Base-by-base conservation (phyloP, 75 land plant genomes). In the Pinus taeda region DNA sequence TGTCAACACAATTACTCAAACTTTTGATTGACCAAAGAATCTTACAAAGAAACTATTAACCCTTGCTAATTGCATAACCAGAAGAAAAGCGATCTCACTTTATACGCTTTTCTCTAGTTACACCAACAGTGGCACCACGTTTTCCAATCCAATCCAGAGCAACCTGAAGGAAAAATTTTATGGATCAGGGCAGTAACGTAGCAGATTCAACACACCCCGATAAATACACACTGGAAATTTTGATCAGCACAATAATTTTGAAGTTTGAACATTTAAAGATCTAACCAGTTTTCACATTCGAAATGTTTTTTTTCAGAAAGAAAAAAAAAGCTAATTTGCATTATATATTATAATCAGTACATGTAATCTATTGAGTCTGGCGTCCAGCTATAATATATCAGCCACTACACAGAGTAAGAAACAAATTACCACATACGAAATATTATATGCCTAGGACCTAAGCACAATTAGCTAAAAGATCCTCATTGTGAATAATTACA, bases 121-220 rank as follows among this genome's bases (percentile, higher is more conserved):
- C 99, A 82, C 99, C 99, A 71, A 95, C 96, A 56, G 96, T 95
- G 42, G 96, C 80, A 11, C 99, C 99, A 79, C 99, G 78, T 76
- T 95, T 97, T 6, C 99, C 99, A 83, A 97, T 97, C 59, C 95
- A 97, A 65, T 97, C 99, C 57, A 97, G 80, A 45, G 99, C 99
- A 59, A 97, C 99, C 98, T 95, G 76, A 15, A 20, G 9, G 61
- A 29, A 77, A 73, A 42, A 42, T 42, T 9, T 9, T 49, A 49
- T 49, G 55, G 6, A 57, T n/a, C 26, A 75, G 53, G 65, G 53
- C 2, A 53, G 11, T 12, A 60, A 21, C 20, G 39, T 59, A 55
- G 45, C 63, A 49, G 53, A 42, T 45, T 37, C 33, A 66, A 73
- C 76, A 11, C 39, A 39, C 3, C 3, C 6, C 53, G 2, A 22